Conservation (phyloP, 805 yeast genomes). For the Priceomyces carsonii region DNA sequence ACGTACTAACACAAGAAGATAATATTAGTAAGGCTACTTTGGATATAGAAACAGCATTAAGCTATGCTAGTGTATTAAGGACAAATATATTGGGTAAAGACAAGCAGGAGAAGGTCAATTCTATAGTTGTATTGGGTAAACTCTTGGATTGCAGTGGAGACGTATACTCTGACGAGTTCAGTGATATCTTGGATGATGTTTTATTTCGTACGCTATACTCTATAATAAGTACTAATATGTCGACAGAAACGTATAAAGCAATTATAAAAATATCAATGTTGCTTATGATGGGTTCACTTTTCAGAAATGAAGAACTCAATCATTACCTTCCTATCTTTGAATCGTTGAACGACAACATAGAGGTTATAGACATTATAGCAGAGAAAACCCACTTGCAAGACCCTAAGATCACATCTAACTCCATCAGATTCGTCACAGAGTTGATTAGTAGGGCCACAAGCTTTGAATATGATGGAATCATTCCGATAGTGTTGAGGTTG, state of each 20-base stretch:
- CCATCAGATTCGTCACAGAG: conserved; percentile 48
- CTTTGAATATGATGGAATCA: conserved; percentile 42
- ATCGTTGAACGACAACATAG: conserved; percentile 37
- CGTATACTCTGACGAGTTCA: conserved; percentile 37
- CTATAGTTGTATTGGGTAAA: conserved; percentile 55
- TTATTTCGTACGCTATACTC: conserved; percentile 43
- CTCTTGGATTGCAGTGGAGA: conserved; percentile 48
- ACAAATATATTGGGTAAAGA: conserved; percentile 46
- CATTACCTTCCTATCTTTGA: conserved; percentile 38
- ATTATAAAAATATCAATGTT: conserved; percentile 44
- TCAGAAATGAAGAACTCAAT: conserved; percentile 34
- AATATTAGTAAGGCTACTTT: conserved; percentile 29
- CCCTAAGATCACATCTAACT: conserved; percentile 41
- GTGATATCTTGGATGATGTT: conserved; percentile 37
- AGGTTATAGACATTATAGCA: conserved; percentile 44
- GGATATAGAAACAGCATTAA: conserved; percentile 32
- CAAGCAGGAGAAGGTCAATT: conserved; percentile 51
- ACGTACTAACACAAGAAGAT: conserved; percentile 17
- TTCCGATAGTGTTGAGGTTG: conserved; percentile 47
- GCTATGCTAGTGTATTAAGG: conserved; percentile 38
- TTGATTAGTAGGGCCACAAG: conserved; percentile 44
- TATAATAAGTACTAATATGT: conserved; percentile 41
- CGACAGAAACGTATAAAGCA: conserved; percentile 47
- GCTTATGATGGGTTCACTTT: conserved; percentile 45
- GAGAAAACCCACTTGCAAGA: conserved; percentile 45